phyloP scores from a whole-genome alignment of 495 filamentous ascomycete species.

The Rusavskia elegans region DNA sequence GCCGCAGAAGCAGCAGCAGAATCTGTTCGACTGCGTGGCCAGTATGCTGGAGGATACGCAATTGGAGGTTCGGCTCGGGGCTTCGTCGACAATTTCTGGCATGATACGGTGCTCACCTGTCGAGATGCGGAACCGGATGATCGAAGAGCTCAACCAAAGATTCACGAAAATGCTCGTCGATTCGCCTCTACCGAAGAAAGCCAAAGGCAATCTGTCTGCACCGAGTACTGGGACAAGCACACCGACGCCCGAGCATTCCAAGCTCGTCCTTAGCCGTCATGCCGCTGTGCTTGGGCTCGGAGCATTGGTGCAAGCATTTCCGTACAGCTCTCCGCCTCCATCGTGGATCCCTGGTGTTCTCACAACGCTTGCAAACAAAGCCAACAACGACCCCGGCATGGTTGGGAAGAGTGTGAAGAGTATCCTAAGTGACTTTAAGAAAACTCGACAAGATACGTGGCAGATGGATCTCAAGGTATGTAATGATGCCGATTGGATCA shows the following conservation, averaged over 20 bases:
- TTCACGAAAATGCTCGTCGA: slow-evolving; percentile 62
- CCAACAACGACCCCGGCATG: slow-evolving; percentile 76
- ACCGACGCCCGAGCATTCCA: slow-evolving; percentile 71
- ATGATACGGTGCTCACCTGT: slow-evolving; percentile 98
- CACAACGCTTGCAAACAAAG: slow-evolving; percentile 67
- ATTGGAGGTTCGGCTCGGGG: slow-evolving; percentile 88
- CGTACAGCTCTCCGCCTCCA: slow-evolving; percentile 84
- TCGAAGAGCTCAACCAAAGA: slow-evolving; percentile 55
- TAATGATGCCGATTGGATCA: no score
- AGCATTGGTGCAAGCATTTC: slow-evolving; percentile 88
- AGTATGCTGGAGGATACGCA: slow-evolving; percentile 88
- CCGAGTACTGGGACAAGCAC: slow-evolving; percentile 46
- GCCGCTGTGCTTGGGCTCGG: slow-evolving; percentile 88
- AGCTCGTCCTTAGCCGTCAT: slow-evolving; percentile 66
- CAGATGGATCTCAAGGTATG: slow-evolving; percentile 87
- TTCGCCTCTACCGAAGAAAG: slow-evolving; percentile 76
- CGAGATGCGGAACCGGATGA: slow-evolving; percentile 56
- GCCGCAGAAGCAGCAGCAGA: slow-evolving; percentile 53
- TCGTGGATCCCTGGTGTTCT: slow-evolving; percentile 88
- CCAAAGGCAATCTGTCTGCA: slow-evolving; percentile 22
- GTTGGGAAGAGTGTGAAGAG: slow-evolving; percentile 97
- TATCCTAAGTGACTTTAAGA: slow-evolving; percentile 95
- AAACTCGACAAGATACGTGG: slow-evolving; percentile 99
- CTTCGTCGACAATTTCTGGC: slow-evolving; percentile 77
- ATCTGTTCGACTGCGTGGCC: slow-evolving; percentile 76